A percentile compares a stretch with the other conserved stretches of the same genome.
Evolutionary conservation across 805 yeast genomes (phyloP).

Genomic region (Schwanniomyces sp.): DNA sequence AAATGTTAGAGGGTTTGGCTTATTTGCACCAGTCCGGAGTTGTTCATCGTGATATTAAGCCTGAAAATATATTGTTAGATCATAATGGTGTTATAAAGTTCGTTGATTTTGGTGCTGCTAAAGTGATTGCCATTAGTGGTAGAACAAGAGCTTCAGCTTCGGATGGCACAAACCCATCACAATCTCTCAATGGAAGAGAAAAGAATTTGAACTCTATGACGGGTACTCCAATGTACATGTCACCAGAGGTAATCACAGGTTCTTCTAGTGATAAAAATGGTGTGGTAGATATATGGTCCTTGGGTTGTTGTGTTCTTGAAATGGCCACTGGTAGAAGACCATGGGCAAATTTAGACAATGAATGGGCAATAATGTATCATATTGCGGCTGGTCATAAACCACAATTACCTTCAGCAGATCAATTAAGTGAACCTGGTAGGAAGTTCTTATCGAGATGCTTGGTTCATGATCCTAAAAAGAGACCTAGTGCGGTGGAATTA

Average conservation of each 20-base stretch:
- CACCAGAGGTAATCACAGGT: constrained; percentile 94
- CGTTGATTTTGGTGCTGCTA: constrained; percentile 98
- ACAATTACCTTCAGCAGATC: constrained; percentile 75
- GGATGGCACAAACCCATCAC: constrained; percentile 9
- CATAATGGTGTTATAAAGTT: constrained; percentile 91
- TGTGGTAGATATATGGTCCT: constrained; percentile 88
- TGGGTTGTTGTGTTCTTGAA: constrained; percentile 93
- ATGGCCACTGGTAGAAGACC: constrained; percentile 97
- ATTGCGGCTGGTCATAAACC: constrained; percentile 96
- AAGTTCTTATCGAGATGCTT: constrained; percentile 73
- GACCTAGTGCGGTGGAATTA: constrained; percentile 83
- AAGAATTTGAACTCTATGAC: constrained; percentile 55
- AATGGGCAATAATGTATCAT: constrained; percentile 98
- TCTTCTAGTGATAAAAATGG: constrained; percentile 59
- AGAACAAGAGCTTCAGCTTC: constrained; percentile 31
- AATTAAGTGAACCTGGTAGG: constrained; percentile 71
- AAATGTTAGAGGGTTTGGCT: constrained; percentile 92
- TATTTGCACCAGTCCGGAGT: constrained; percentile 92
- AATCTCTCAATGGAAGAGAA: constrained; percentile 2
- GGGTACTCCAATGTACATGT: constrained; percentile 99
- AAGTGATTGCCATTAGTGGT: constrained; percentile 71
- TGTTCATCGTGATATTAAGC: constrained; percentile 96
- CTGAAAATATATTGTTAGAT: constrained; percentile 87
- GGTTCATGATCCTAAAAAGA: constrained; percentile 75
- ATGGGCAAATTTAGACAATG: constrained; percentile 95